Percentiles rank a stretch among this genome's conserved stretches.
Conservation (phyloP, 306 rosid genomes). For the Lathyrus oleraceus region DNA sequence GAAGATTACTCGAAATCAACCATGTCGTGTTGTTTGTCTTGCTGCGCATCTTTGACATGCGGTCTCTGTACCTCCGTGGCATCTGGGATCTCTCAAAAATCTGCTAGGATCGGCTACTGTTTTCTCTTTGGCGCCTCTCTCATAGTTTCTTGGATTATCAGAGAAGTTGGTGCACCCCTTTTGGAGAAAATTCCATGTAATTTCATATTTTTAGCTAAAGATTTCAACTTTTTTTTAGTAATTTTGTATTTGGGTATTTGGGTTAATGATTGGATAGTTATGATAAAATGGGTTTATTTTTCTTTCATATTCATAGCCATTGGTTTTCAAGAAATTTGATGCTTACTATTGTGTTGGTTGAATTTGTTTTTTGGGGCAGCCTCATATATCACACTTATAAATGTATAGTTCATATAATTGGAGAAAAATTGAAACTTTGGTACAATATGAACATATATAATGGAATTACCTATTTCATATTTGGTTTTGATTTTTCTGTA, state of each 20-base stretch:
- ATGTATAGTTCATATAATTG: slow-evolving; percentile 18
- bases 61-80: slow-evolving; percentile 84
- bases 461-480: not conserved
- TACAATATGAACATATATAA: too few species aligned
- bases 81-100: slow-evolving; percentile 77
- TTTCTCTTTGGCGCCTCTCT: slow-evolving; percentile 80
- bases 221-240: slow-evolving; percentile 18
- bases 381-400: too few species aligned
- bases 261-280: not conserved
- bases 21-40: slow-evolving; percentile 77
- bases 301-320: not conserved
- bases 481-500: not conserved
- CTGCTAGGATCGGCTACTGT: slow-evolving; percentile 91
- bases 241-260: slow-evolving; percentile 35
- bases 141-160: slow-evolving; percentile 78
- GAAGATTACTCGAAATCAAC: not conserved
- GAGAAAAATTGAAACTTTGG: slow-evolving; percentile 11
- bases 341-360: slow-evolving; percentile 1
- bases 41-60: slow-evolving; percentile 59
- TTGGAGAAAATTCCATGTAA: slow-evolving; percentile 86
- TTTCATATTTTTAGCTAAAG: slow-evolving; percentile 13
- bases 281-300: not conserved
- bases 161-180: slow-evolving; percentile 87
- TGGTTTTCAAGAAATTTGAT: slow-evolving; percentile 4
- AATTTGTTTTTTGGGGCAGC: not conserved